phyloP scores from a whole-genome alignment of 768 basidiomycete genomes.

The Trametopsis cervina region DNA sequence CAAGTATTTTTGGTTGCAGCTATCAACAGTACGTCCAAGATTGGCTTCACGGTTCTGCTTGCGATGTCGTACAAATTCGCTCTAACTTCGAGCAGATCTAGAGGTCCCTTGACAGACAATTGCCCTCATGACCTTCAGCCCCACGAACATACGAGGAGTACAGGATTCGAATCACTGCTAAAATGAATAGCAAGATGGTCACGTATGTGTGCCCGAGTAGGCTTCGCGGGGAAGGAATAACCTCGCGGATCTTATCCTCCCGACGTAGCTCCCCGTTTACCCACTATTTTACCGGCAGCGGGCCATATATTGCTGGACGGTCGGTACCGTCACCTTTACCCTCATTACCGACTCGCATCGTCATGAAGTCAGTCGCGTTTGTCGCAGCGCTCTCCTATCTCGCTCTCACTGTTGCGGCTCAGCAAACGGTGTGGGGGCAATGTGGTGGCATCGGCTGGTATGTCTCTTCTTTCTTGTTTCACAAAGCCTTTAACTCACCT shows the following conservation, averaged over 20 bases:
- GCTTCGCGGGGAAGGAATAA: too few species aligned
- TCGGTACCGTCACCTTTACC: not conserved
- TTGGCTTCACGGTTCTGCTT: too few species aligned
- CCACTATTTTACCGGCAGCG: conserved; percentile 2
- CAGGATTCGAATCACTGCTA: too few species aligned
- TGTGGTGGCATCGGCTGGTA: conserved; percentile 25
- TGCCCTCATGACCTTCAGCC: too few species aligned
- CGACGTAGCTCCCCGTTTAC: not conserved
- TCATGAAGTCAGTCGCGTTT: not conserved
- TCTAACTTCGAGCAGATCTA: too few species aligned
- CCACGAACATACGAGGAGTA: too few species aligned
- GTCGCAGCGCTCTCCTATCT: conserved; percentile 4
- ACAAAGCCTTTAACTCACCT: not conserved
- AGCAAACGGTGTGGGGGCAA: conserved; percentile 19
- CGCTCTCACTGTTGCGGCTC: conserved; percentile 13
- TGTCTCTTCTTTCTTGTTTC: not conserved
- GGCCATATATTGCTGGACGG: not conserved
- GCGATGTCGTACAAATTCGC: too few species aligned
- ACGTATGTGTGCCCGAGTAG: too few species aligned
- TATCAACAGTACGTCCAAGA: too few species aligned
- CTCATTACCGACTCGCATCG: not conserved
- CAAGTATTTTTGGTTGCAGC: too few species aligned
- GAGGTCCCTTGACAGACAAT: too few species aligned
- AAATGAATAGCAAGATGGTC: too few species aligned
- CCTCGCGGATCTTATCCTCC: not conserved